Conservation (phyloP, 208 protist species). For the Acanthamoeba royreba region DNA sequence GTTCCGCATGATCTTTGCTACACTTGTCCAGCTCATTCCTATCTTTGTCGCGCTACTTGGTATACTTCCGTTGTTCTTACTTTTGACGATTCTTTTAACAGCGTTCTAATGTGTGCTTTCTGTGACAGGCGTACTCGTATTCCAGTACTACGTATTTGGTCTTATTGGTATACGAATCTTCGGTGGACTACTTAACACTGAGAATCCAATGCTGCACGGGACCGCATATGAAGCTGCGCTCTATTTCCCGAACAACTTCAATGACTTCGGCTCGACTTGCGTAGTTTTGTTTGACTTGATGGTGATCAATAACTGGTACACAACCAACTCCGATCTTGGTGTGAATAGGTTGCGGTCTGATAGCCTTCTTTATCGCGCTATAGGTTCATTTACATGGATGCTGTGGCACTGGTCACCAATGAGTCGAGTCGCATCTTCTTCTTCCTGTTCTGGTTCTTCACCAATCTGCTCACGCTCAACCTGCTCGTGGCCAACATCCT, state of each 20-base stretch:
- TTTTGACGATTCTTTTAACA: not conserved
- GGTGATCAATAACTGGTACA: not conserved
- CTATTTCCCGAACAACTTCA: constrained; percentile 20
- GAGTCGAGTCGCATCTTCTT: not conserved
- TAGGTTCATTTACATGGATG: constrained; percentile 29
- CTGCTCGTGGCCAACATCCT: constrained; percentile 24
- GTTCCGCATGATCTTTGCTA: constrained; percentile 7
- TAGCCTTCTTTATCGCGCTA: not conserved
- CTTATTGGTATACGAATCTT: not conserved
- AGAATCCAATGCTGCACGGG: not conserved
- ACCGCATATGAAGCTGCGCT: not conserved
- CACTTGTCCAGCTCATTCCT: not conserved
- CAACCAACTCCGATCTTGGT: not conserved
- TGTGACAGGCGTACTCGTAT: not conserved
- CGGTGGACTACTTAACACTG: not conserved
- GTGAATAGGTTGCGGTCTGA: not conserved
- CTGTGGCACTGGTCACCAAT: not conserved
- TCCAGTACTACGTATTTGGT: constrained; percentile 6
- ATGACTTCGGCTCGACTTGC: constrained; percentile 1
- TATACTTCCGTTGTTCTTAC: not conserved
- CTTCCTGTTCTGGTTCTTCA: constrained; percentile 15
- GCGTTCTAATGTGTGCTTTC: not conserved
- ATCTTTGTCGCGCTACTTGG: not conserved
- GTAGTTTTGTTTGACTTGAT: not conserved
- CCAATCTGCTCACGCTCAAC: constrained; percentile 19